Evolutionary conservation across 2,329 filamentous ascomycete genomes (phyloP), one percentile per base, ranked within the genome.

Genomic region (Fusarium sp.): DNA sequence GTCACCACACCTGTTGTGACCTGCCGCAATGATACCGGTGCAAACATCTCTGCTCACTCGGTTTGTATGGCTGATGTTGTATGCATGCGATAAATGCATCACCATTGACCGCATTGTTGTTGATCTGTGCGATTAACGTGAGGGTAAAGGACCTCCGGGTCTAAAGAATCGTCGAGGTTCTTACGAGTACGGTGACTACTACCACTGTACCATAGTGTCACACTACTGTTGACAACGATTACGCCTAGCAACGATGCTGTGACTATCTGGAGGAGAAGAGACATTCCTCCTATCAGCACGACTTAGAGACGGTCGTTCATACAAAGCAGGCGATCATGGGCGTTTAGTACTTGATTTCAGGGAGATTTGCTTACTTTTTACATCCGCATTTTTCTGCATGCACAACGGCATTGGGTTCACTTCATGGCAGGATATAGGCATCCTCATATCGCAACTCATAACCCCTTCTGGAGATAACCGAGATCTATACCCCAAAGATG

Each of bases 1-100:
- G 85, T 87, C 33, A 85, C 87, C 9, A 88, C 87, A 0, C 88
- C 88, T 2, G 83, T 86, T 13, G 83, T 89, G 49, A 88, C 86
- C 4, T 84, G 87, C 72, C 83, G 87, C 36, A 87, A 88, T 69
- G 87, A 89, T 41, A 83, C 80, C 4, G 85, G 84, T 18, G 75
- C 78, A 47, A 83, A 82, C 59, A 84, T 86, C 49, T 81, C 83
- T 31, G 81, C 84, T 4, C 84, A 83, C 61, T 83, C 83, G 11
- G 79, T 87, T 27, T 77, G 82, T 42, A 79, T 85, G 76, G 82
- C 85, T 4, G 84, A 86, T 62, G 86, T 87, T 5, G 77, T 87
- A 65, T 82, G 85, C 75, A 86, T 87, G 85, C 81, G 83, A 76
- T 85, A 73, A 53, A 52, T 38, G n/a, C 35, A 35, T 27, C 47